Base-by-base conservation (phyloP, 1,284 basidiomycete species). In the Cryptococcus maquisensis region DNA sequence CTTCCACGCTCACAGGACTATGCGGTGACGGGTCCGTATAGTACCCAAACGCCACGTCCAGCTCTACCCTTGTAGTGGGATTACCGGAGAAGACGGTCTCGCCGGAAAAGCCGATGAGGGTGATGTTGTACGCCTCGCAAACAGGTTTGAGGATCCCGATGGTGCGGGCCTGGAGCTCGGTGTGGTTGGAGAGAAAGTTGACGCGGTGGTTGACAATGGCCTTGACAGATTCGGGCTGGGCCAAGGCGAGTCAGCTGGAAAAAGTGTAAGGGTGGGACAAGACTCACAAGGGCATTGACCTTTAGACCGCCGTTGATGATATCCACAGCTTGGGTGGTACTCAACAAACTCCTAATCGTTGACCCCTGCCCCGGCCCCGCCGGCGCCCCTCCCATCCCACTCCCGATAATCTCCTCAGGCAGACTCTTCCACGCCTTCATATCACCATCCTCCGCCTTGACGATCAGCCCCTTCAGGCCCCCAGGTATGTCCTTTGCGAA, bases 261-360 rank as follows among this genome's bases (percentile, higher is more conserved):
- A 20, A 10, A 13, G 41, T 36, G 26, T 15, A 6, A 18, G 40
- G 16, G 28, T 16, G 7, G 23, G n/a, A 5, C 9, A 16, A n/a
- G 64, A 20, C 60, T 59, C 21, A 71, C 71, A 23, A 77, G 61
- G 18, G 76, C 76, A 53, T 78, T 78, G 48, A 73, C 65, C 65
- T 78, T 77, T 49, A 76, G 67, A 23, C 76, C 75, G 37, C 74
- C 76, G 20, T 59, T 52, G 62, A 75, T 73, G 21, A 76, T 62
- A 54, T 76, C 73, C 28, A 73, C 63, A 8, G 73, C 73, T 51
- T 71, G 65, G 6, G 72, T 72, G 16, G 75, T 77, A 13, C 69
- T 65, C 55, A 78, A 61, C 56, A 71, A 72, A 26, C 66, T 64
- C 55, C 68, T 70, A 42, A 68, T 42, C 2, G 53, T 47, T 32